Conservation (phyloP, 345 rosid species). For the Geranium rotundifolium region DNA sequence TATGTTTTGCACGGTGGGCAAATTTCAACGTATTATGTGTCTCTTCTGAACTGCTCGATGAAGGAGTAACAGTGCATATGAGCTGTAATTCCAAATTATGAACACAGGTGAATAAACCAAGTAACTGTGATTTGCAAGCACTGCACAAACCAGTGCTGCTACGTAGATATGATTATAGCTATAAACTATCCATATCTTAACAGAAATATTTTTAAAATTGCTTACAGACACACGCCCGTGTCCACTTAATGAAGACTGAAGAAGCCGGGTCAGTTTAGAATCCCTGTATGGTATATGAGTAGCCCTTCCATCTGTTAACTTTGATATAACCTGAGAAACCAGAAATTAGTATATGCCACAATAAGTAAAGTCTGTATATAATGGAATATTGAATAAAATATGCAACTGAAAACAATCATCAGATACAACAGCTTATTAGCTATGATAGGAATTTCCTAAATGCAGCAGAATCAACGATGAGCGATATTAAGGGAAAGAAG, state of each 20-base stretch:
- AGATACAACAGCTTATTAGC: not conserved
- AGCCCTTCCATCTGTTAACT: slow-evolving; percentile 84
- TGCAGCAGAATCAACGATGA: not conserved
- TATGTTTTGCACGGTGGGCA: slow-evolving; percentile 98
- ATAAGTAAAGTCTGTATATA: slow-evolving; percentile 4
- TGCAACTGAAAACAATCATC: not conserved
- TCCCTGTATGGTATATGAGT: slow-evolving; percentile 94
- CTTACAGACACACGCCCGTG: slow-evolving; percentile 99
- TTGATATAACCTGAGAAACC: slow-evolving; percentile 73
- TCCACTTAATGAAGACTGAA: slow-evolving; percentile 94
- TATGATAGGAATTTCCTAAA: not conserved
- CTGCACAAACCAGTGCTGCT: not conserved
- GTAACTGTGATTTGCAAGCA: not conserved
- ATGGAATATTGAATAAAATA: not conserved
- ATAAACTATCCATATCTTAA: slow-evolving; percentile 9
- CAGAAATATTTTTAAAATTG: slow-evolving; percentile 4
- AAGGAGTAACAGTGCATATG: slow-evolving; percentile 95
- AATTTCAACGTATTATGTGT: slow-evolving; percentile 96
- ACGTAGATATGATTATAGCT: not conserved
- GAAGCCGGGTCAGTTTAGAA: slow-evolving; percentile 94
- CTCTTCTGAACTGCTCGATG: slow-evolving; percentile 93
- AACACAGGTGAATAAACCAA: slow-evolving; percentile 11
- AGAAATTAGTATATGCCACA: slow-evolving; percentile 6
- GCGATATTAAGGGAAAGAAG: not conserved
- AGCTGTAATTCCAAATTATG: slow-evolving; percentile 52